Conservation (phyloP, 345 rosid genomes). For the Cardiospermum halicacabum region DNA sequence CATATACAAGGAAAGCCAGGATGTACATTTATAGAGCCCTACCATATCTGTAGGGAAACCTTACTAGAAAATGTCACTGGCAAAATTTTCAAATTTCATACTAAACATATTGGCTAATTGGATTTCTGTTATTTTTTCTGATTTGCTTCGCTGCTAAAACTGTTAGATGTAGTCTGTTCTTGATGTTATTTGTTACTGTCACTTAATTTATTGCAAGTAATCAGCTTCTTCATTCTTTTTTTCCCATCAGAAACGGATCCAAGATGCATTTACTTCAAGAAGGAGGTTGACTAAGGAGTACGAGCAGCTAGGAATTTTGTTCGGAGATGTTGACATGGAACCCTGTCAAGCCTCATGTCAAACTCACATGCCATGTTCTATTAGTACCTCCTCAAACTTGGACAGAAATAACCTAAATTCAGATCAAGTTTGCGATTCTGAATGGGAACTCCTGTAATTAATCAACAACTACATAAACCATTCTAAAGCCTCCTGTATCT, state of each 20-base stretch:
- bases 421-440: constrained; percentile 31
- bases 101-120: neutral
- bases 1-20: neutral
- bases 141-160: neutral
- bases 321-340: constrained; percentile 52
- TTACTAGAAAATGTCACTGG: neutral
- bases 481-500: constrained; percentile 8
- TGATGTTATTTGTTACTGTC: neutral
- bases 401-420: constrained; percentile 16
- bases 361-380: constrained; percentile 16
- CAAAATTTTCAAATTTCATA: neutral
- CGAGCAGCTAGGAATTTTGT: constrained; percentile 71
- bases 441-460: constrained; percentile 64
- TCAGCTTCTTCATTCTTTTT: neutral
- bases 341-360: constrained; percentile 20
- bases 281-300: constrained; percentile 65
- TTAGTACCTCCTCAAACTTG: constrained; percentile 8
- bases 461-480: neutral
- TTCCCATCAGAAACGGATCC: constrained; percentile 51
- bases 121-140: neutral
- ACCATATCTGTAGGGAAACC: neutral
- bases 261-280: constrained; percentile 55
- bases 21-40: neutral
- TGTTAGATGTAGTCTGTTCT: neutral
- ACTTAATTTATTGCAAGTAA: neutral